phyloP scores from a whole-genome alignment of 2,329 filamentous ascomycete species.

The Colletotrichum scovillei region DNA sequence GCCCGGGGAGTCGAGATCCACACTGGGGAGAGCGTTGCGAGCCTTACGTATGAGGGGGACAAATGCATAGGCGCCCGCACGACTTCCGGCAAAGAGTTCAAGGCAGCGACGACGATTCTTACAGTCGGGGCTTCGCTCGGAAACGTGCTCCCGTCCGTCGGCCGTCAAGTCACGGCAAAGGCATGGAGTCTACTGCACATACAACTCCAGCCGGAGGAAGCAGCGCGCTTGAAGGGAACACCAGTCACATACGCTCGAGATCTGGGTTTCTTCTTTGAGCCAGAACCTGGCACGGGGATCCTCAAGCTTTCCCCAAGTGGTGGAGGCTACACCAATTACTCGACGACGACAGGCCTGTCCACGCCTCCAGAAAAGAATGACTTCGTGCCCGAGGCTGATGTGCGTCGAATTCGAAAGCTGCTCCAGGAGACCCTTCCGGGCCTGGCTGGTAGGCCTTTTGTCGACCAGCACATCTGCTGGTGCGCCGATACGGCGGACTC shows the following conservation, averaged over 20 bases:
- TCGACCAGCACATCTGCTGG: constrained; percentile 69
- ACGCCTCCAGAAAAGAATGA: constrained; percentile 53
- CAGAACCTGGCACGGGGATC: constrained; percentile 66
- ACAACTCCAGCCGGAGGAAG: constrained; percentile 65
- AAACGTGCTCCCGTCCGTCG: constrained; percentile 59
- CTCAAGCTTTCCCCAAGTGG: constrained; percentile 71
- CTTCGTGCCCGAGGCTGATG: constrained; percentile 65
- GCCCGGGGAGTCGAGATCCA: constrained; percentile 46
- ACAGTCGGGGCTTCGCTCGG: constrained; percentile 62
- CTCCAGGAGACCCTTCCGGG: constrained; percentile 62
- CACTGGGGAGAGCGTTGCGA: constrained; percentile 51
- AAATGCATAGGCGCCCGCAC: constrained; percentile 42
- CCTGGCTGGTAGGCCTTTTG: constrained; percentile 64
- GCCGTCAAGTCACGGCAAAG: constrained; percentile 62
- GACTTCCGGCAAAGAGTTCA: constrained; percentile 37
- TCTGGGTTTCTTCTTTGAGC: constrained; percentile 74
- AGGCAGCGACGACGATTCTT: constrained; percentile 53
- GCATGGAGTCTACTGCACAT: constrained; percentile 71
- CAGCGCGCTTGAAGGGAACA: constrained; percentile 63
- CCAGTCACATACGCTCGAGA: constrained; percentile 71
- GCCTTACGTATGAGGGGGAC: constrained; percentile 51
- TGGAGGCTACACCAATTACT: constrained; percentile 64
- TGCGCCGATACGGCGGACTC: constrained; percentile 70
- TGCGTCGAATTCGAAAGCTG: constrained; percentile 60
- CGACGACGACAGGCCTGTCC: constrained; percentile 47